Percentiles rank a stretch among this genome's conserved stretches.
These are phyloP conservation scores for Collariella sp. DNA, from an alignment of 495 filamentous ascomycete genomes.

Conservation along the genomic window DNA sequence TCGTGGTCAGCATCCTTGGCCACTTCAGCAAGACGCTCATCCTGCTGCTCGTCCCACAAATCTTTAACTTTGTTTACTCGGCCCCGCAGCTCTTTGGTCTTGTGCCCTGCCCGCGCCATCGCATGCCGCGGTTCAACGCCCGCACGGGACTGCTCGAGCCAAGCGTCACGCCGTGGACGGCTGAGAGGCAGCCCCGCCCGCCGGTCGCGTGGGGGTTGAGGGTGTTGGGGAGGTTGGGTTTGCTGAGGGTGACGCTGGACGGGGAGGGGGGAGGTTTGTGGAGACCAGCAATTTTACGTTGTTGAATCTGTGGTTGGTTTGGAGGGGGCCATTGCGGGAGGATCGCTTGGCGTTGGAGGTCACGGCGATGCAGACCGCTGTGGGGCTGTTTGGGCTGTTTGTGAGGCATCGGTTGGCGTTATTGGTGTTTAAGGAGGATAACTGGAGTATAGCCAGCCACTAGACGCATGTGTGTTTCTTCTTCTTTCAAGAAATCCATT, in stretches of 20 bases:
- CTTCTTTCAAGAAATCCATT: not conserved
- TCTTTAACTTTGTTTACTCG: slow-evolving; percentile 94
- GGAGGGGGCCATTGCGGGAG: slow-evolving; percentile 87
- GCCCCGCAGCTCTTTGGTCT: slow-evolving; percentile 80
- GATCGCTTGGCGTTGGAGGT: slow-evolving; percentile 72
- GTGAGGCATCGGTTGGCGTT: slow-evolving; percentile 77
- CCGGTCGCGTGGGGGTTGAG: slow-evolving; percentile 53
- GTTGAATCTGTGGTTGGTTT: slow-evolving; percentile 91
- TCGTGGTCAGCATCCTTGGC: slow-evolving; percentile 88
- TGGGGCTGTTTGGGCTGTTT: slow-evolving; percentile 75
- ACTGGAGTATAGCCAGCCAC: slow-evolving; percentile 38
- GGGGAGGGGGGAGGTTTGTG: slow-evolving; percentile 61
- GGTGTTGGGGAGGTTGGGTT: slow-evolving; percentile 51
- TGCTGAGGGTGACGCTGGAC: slow-evolving; percentile 57
- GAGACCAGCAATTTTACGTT: slow-evolving; percentile 89
- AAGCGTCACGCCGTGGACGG: slow-evolving; percentile 68
- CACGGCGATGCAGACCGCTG: slow-evolving; percentile 58
- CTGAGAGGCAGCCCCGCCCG: slow-evolving; percentile 54
- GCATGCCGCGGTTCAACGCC: slow-evolving; percentile 79
- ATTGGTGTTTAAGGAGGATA: slow-evolving; percentile 79
- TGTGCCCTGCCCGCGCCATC: slow-evolving; percentile 86
- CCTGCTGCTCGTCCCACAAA: slow-evolving; percentile 84
- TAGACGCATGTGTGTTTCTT: not conserved
- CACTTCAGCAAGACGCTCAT: slow-evolving; percentile 97
- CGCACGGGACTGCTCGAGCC: slow-evolving; percentile 76